Evolutionary conservation across 345 rosid genomes (phyloP).

Genomic region (Hibiscus syriacus): DNA sequence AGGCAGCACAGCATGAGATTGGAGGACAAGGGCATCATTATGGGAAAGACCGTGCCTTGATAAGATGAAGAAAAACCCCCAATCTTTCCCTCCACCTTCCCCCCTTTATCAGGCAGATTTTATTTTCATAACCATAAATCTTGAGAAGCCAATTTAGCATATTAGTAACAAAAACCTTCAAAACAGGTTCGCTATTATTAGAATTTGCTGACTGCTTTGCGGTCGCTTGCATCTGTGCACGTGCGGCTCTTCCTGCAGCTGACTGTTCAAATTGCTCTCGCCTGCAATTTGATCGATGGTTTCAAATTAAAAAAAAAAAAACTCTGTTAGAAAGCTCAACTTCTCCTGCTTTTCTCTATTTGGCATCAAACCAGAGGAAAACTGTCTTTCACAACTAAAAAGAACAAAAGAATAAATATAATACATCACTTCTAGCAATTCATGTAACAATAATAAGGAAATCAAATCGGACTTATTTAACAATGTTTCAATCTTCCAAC

Average conservation of each 20-base stretch:
- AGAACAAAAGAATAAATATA: no score
- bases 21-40: not conserved
- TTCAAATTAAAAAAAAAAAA: slow-evolving; percentile 6
- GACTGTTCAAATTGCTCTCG: slow-evolving; percentile 81
- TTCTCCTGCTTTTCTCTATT: no score
- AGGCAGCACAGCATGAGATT: not conserved
- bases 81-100: not conserved
- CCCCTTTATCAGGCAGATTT: not conserved
- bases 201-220: slow-evolving; percentile 69
- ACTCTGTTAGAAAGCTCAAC: no score
- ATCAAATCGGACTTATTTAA: not conserved
- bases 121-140: not conserved
- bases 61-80: not conserved
- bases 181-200: slow-evolving; percentile 62
- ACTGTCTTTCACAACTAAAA: not conserved
- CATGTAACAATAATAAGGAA: not conserved
- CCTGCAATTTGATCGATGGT: slow-evolving; percentile 31
- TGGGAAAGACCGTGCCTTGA: not conserved
- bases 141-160: not conserved
- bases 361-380: not conserved
- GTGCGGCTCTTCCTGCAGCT: slow-evolving; percentile 89
- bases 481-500: not conserved
- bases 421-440: not conserved
- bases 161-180: slow-evolving; percentile 3
- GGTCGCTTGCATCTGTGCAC: slow-evolving; percentile 61